A percentile compares a stretch with the other conserved stretches of the same genome.
These are phyloP conservation scores for Boletellus ananiceps DNA, from an alignment of 768 basidiomycete species.

Conservation along the genomic window DNA sequence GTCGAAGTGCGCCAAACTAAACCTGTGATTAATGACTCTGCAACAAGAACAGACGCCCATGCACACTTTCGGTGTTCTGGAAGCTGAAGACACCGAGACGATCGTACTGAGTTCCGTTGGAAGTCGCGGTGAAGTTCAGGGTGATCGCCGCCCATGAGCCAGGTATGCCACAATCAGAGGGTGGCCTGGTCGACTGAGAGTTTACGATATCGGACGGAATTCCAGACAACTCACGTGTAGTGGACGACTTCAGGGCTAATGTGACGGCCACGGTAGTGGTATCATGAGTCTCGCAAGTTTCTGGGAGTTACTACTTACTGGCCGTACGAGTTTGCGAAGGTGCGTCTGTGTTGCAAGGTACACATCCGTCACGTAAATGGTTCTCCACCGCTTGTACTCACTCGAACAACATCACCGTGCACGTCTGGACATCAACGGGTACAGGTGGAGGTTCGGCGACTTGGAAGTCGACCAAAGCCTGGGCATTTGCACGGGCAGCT, in stretches of 20 bases:
- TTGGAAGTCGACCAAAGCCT: constrained; percentile 56
- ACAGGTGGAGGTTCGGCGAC: constrained; percentile 69
- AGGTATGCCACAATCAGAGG: constrained; percentile 61
- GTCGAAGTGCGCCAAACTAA: constrained; percentile 79
- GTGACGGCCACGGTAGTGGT: background rate
- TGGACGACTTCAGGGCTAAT: constrained; percentile 60
- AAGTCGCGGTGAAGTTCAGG: constrained; percentile 72
- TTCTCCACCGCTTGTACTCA: constrained; percentile 27
- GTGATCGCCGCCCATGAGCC: constrained; percentile 75
- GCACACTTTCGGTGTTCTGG: constrained; percentile 71
- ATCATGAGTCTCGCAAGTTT: background rate
- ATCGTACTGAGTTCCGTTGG: constrained; percentile 75
- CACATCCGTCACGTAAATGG: background rate
- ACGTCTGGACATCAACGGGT: constrained; percentile 55
- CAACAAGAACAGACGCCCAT: background rate
- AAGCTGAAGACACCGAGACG: constrained; percentile 70
- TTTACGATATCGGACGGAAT: background rate
- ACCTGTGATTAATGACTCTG: background rate
- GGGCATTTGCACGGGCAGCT: constrained; percentile 15
- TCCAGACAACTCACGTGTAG: constrained; percentile 41
- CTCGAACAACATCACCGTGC: constrained; percentile 63
- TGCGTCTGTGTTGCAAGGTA: constrained; percentile 41
- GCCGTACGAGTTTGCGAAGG: constrained; percentile 70
- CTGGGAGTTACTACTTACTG: constrained; percentile 37
- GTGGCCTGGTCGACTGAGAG: constrained; percentile 45